These are phyloP conservation scores for Zygosaccharomyces pseudobailii DNA, from an alignment of 1,139 yeast genomes.

Conservation along the genomic window DNA sequence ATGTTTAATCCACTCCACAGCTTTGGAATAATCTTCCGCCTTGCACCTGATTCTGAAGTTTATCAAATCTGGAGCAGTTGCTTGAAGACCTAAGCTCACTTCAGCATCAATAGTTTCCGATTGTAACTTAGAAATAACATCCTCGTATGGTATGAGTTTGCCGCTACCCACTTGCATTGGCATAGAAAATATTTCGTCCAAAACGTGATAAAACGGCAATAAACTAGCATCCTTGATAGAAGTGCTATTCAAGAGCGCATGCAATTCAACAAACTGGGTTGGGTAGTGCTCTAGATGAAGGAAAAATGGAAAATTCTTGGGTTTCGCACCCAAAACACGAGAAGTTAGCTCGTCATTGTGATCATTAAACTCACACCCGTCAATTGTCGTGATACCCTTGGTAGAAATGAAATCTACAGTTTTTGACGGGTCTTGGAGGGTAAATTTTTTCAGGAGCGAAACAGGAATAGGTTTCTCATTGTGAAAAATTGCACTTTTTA, in stretches of 20 bases:
- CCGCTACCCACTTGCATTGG: slow-evolving; percentile 65
- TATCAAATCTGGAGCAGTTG: slow-evolving; percentile 61
- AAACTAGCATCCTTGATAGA: slow-evolving; percentile 48
- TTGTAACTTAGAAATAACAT: slow-evolving; percentile 67
- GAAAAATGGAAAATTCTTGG: slow-evolving; percentile 56
- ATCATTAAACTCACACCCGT: slow-evolving; percentile 31
- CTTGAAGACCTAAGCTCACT: slow-evolving; percentile 54
- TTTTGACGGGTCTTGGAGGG: slow-evolving; percentile 68
- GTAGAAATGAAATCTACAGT: slow-evolving; percentile 68
- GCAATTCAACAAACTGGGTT: slow-evolving; percentile 75
- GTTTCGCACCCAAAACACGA: slow-evolving; percentile 36
- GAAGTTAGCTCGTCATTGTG: slow-evolving; percentile 28
- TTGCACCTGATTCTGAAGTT: slow-evolving; percentile 60
- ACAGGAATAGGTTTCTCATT: slow-evolving; percentile 78
- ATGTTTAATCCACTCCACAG: slow-evolving; percentile 71
- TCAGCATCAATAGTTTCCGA: slow-evolving; percentile 63
- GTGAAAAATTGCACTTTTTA: slow-evolving; percentile 57
- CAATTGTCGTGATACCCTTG: slow-evolving; percentile 44
- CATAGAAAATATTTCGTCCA: slow-evolving; percentile 63
- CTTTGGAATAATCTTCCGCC: slow-evolving; percentile 55
- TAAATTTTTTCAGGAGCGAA: slow-evolving; percentile 53
- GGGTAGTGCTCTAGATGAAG: slow-evolving; percentile 75
- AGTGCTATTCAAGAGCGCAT: slow-evolving; percentile 59
- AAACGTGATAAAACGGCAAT: slow-evolving; percentile 62
- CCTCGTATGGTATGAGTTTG: slow-evolving; percentile 56